Base-by-base conservation (phyloP, 1,139 yeast species). In the Pneumocystis sp. region DNA sequence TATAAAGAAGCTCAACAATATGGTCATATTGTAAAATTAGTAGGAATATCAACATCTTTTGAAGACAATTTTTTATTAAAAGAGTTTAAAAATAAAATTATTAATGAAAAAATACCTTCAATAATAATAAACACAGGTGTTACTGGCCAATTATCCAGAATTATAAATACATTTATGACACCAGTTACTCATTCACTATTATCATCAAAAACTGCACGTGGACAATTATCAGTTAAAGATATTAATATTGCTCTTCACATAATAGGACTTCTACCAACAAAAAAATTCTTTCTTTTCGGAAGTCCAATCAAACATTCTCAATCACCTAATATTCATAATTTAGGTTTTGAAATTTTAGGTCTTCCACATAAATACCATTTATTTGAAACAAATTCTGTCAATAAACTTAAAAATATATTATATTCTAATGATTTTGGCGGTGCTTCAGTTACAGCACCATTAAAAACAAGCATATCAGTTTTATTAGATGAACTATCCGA, bases 101-200 rank as follows among this genome's bases (percentile, higher is more conserved):
- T 74, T 64, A 70, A 73, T 19, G 44, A 62, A 31, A 59, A 69
- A 15, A 80, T 80, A 68, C 96, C 96, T 3, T 79, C 91, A 72
- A 83, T 90, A 76, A 93, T 95, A 17, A 85, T 88, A 71, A 93
- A 93, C 74, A 85, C 86, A 87, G 87, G 95, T 1, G 82, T 79
- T 65, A 71, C 75, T 25, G 97, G 97, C 34, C 87, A 85, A 72
- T 77, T 90, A 67, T 87, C 96, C 0, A 82, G 95, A 69, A 87
- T 89, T 4, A 77, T 88, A 70, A 93, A 91, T 76, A 77, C 81
- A 5, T 69, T 86, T 3, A 78, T 90, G 70, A 90, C 97, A 0
- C 97, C 97, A 50, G 87, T 90, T 4, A 87, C 95, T 0, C 91
- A 88, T 70, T 81, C 79, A 21, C 71, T 77, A 12, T 77, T 89